These are phyloP conservation scores for Venustampulla echinocandica DNA, from an alignment of 495 filamentous ascomycete species.

Conservation along the genomic window DNA sequence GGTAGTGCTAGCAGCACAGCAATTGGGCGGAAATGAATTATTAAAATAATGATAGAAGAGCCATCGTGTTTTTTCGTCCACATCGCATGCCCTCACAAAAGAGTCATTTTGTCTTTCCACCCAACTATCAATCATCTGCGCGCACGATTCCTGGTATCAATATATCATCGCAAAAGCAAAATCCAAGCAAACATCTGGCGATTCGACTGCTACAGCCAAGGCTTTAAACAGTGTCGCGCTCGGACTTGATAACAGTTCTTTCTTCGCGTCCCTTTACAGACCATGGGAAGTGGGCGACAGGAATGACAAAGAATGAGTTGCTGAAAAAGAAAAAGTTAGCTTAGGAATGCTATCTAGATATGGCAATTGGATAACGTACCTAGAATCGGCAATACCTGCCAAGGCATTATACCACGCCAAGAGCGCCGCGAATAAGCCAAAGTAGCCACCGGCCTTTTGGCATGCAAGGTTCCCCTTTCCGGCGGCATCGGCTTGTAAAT, in stretches of 20 bases:
- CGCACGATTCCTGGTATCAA: no score
- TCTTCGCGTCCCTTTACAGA: constrained; percentile 66
- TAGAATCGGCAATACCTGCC: constrained; percentile 76
- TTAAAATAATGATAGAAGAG: no score
- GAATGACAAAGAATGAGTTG: constrained; percentile 89
- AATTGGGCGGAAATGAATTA: no score
- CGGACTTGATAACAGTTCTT: constrained; percentile 12
- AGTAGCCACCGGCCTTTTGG: constrained; percentile 73
- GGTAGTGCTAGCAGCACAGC: no score
- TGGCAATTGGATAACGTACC: constrained; percentile 10
- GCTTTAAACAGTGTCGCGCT: constrained; percentile 21
- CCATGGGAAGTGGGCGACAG: constrained; percentile 95
- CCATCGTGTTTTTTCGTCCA: no score
- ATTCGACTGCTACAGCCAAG: no score
- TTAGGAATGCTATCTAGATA: neutral
- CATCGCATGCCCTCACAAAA: no score
- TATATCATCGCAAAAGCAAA: no score
- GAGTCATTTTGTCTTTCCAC: no score
- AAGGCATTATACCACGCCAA: constrained; percentile 94
- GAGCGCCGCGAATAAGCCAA: constrained; percentile 81
- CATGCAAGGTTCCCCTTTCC: constrained; percentile 40
- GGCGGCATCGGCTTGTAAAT: constrained; percentile 42
- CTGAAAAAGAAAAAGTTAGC: constrained; percentile 22
- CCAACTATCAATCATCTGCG: no score
- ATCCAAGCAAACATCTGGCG: no score